Evolutionary conservation across 805 yeast genomes (phyloP).

Genomic region (Spathaspora gorwiae): DNA sequence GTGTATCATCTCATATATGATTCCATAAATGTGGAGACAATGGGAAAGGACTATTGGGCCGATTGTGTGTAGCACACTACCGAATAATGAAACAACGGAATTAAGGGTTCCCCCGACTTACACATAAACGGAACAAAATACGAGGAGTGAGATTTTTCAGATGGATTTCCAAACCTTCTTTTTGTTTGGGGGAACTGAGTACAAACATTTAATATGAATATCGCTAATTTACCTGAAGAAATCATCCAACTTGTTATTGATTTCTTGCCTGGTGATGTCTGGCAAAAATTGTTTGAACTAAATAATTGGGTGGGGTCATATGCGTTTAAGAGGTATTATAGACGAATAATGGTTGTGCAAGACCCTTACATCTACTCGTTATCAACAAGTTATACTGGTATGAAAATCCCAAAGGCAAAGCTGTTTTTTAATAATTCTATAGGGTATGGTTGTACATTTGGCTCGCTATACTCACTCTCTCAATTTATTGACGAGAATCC

Average conservation of each 20-base stretch:
- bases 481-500: not conserved
- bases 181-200: no score
- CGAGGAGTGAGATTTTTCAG: no score
- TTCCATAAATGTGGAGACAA: no score
- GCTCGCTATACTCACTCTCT: not conserved
- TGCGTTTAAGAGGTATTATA: not conserved
- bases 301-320: not conserved
- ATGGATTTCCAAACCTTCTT: no score
- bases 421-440: not conserved
- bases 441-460: not conserved
- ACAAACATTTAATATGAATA: not conserved
- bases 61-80: no score
- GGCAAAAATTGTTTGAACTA: not conserved
- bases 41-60: no score
- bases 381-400: not conserved
- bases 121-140: no score
- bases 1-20: no score
- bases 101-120: no score
- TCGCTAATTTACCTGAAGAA: not conserved
- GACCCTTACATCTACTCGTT: not conserved
- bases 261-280: not conserved
- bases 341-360: not conserved
- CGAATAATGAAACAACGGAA: no score
- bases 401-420: not conserved
- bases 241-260: not conserved